These are phyloP conservation scores for Eucalyptus fibrosa DNA, from an alignment of 345 rosid species.

Conservation along the genomic window DNA sequence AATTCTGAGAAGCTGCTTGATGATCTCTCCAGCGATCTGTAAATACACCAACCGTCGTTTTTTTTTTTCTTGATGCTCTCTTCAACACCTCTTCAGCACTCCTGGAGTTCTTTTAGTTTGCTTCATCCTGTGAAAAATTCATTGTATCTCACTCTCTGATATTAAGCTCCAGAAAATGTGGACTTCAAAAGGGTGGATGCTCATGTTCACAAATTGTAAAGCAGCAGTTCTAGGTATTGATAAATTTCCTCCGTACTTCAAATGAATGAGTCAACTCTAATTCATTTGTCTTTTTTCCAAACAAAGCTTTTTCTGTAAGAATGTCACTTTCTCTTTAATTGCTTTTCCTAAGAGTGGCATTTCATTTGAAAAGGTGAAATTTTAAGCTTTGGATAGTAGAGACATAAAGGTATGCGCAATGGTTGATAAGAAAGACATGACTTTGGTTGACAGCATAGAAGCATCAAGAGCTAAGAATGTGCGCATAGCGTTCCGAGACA, in stretches of 20 bases:
- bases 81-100: not conserved
- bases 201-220: conserved; percentile 76
- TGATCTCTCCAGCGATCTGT: conserved; percentile 68
- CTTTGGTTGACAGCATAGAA: conserved; percentile 58
- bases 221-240: conserved; percentile 85
- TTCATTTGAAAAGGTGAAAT: not conserved
- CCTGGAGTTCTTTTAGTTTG: not conserved
- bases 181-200: conserved; percentile 82
- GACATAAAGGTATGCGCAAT: not conserved
- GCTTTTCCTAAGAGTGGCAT: not conserved
- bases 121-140: not conserved
- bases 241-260: not conserved
- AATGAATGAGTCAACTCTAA: not conserved
- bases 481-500: conserved; percentile 62
- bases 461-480: conserved; percentile 72
- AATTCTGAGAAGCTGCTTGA: conserved; percentile 81
- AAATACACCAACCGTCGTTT: not conserved
- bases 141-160: not conserved
- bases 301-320: not conserved
- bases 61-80: not conserved
- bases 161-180: conserved; percentile 48
- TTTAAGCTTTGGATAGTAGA: not conserved
- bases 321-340: not conserved
- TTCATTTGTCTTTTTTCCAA: not conserved
- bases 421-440: not conserved